Base-by-base conservation (phyloP, 345 rosid species). In the Salix brachista region DNA sequence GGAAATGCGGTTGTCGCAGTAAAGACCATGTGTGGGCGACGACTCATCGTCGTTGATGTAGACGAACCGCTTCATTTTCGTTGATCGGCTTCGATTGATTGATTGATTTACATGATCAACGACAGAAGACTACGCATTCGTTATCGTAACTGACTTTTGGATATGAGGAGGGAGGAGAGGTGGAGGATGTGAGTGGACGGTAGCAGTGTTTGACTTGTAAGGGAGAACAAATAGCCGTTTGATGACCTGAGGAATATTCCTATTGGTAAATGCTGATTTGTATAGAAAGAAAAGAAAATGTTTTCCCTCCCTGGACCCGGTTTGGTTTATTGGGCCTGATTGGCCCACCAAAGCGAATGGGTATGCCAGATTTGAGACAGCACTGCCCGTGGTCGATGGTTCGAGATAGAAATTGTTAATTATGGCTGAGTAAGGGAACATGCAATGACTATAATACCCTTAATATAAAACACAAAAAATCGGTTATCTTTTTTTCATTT, bases 41-140 rank as follows among this genome's bases (percentile, higher is more conserved):
- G 94, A 85, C 80, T 88, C 93, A 69, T 91, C 95, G 21, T 93
- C 97, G 75, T 88, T 92, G 69, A 96, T 90, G 84, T 96, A 91
- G 13, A 91, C 97, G 79, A 77, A 94, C 80, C 97, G 90, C 92
- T 90, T 96, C 99, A 96, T 93, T n/a, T 1, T 85, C 66, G 17
- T 10, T 61, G 58, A 52, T 19, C 80, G 5, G 72, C 41, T 78
- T 54, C 69, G 52, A 61, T 86, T 21, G 81, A 77, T 37, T 77
- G 61, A 76, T 25, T 41, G 58, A 19, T 52, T 52, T 21, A 52
- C 58, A 52, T 52, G 8, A 67, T 79, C 81, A 78, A 32, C 34
- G 16, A 18, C n/a, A 19, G 46, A 18, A 3, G 10, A 6, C 58
- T 7, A 6, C 23, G n/a, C 58, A 19, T 52, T 52, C 21, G 9